A percentile compares a stretch with the other conserved stretches of the same genome.
phyloP scores from a whole-genome alignment of 2,329 filamentous ascomycete genomes.

The Metarhizium robertsii region DNA sequence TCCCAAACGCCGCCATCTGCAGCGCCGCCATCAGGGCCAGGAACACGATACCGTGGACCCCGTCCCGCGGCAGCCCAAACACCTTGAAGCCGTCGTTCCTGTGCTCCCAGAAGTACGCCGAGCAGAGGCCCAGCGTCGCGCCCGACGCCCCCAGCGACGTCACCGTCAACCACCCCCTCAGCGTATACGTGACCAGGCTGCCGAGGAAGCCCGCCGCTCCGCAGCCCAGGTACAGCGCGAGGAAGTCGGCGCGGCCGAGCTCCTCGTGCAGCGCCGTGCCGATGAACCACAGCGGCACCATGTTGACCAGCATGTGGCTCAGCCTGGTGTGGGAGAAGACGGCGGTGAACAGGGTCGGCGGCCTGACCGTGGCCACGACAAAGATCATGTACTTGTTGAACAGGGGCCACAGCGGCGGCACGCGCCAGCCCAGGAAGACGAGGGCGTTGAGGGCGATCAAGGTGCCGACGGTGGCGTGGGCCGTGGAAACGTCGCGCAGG shows the following conservation, averaged over 20 bases:
- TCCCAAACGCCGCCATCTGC: conserved; percentile 38
- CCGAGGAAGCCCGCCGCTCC: conserved; percentile 50
- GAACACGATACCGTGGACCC: conserved; percentile 45
- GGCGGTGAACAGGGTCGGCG: conserved; percentile 51
- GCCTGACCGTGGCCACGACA: conserved; percentile 54
- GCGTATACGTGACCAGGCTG: conserved; percentile 42
- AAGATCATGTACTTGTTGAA: conserved; percentile 62
- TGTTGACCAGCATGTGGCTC: conserved; percentile 54
- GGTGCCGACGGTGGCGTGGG: conserved; percentile 53
- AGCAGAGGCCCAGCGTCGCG: conserved; percentile 50
- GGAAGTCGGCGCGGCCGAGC: conserved; percentile 57
- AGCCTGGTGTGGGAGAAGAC: conserved; percentile 60
- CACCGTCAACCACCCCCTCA: conserved; percentile 33
- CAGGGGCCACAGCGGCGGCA: conserved; percentile 54
- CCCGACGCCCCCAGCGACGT: conserved; percentile 60
- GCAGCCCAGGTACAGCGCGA: conserved; percentile 54
- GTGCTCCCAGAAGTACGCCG: conserved; percentile 53
- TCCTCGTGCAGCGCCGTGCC: conserved; percentile 62
- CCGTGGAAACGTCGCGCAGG: conserved; percentile 51
- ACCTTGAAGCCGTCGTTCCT: conserved; percentile 47
- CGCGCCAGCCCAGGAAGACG: conserved; percentile 50
- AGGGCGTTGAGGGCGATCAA: conserved; percentile 52
- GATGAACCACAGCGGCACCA: conserved; percentile 55
- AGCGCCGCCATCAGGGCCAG: conserved; percentile 40
- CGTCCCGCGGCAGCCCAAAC: conserved; percentile 47